Evolutionary conservation across 495 filamentous ascomycete species (phyloP).

Genomic region (Articulospora tetracladia): DNA sequence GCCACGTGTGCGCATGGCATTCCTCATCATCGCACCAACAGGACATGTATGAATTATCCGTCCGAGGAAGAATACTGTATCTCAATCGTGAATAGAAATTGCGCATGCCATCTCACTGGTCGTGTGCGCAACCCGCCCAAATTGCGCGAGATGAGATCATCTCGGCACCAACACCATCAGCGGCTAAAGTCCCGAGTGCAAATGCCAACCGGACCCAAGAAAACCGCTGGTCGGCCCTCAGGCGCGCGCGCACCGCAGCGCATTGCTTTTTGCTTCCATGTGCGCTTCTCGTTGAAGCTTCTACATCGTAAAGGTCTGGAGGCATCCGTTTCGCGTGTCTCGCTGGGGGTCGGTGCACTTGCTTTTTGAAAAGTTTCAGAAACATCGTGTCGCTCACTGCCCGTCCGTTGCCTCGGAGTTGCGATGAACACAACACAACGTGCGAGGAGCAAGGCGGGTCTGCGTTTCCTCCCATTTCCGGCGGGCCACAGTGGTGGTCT

Average conservation of each 20-base stretch:
- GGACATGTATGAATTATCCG: too few relatives aligned
- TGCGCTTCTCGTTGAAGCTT: too few relatives aligned
- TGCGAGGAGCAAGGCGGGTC: not conserved
- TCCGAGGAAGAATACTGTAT: too few relatives aligned
- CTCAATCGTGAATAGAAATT: too few relatives aligned
- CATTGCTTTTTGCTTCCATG: not conserved
- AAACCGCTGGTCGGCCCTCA: not conserved
- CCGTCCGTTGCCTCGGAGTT: not conserved
- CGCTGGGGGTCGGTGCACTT: not conserved
- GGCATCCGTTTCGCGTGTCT: too few relatives aligned
- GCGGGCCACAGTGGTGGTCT: not conserved
- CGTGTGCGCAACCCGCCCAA: not conserved
- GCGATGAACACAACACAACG: too few relatives aligned
- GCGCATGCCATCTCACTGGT: too few relatives aligned
- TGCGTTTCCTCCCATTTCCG: not conserved
- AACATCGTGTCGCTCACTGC: not conserved
- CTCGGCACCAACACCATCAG: not conserved
- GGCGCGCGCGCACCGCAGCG: not conserved
- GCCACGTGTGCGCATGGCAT: not conserved
- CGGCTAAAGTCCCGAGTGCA: not conserved
- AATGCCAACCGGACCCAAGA: not conserved
- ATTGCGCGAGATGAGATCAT: slow-evolving; percentile 1
- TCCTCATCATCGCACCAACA: too few relatives aligned
- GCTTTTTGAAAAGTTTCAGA: not conserved
- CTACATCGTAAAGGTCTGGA: too few relatives aligned